These are phyloP conservation scores for Loxodes magnus DNA, from an alignment of 73 alveolate genomes.

Conservation along the genomic window DNA sequence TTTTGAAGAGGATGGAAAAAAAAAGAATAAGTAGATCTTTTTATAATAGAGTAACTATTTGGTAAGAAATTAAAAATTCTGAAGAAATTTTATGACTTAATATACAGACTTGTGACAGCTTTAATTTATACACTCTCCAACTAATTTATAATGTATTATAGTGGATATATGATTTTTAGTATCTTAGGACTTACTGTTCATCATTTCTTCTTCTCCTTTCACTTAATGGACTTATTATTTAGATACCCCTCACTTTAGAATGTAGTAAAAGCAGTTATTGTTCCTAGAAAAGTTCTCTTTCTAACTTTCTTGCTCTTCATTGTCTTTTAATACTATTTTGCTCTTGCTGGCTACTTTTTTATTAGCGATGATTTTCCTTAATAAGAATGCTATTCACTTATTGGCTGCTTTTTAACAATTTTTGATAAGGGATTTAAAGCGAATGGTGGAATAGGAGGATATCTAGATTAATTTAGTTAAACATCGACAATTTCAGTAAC, in stretches of 20 bases:
- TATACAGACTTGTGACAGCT: slow-evolving; percentile 18
- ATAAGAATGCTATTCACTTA: not conserved
- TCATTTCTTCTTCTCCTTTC: slow-evolving; percentile 42
- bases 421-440: slow-evolving; percentile 4
- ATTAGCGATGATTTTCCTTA: not conserved
- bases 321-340: slow-evolving; percentile 31
- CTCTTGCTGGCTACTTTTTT: slow-evolving; percentile 29
- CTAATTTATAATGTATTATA: slow-evolving; percentile 29
- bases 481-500: not conserved
- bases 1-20: slow-evolving; percentile 39
- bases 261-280: slow-evolving; percentile 38
- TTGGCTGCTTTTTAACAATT: not conserved
- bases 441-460: slow-evolving; percentile 9
- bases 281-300: slow-evolving; percentile 36
- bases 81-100: not conserved
- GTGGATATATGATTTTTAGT: slow-evolving; percentile 22
- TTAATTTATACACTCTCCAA: slow-evolving; percentile 21
- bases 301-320: slow-evolving; percentile 28
- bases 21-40: not conserved
- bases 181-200: slow-evolving; percentile 28
- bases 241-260: slow-evolving; percentile 37
- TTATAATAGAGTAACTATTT: not conserved
- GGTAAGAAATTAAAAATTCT: not conserved
- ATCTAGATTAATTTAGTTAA: not conserved
- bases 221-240: slow-evolving; percentile 28